Evolutionary conservation across 305 asterid genomes (phyloP).

Genomic region (Fraxinus floribunda): DNA sequence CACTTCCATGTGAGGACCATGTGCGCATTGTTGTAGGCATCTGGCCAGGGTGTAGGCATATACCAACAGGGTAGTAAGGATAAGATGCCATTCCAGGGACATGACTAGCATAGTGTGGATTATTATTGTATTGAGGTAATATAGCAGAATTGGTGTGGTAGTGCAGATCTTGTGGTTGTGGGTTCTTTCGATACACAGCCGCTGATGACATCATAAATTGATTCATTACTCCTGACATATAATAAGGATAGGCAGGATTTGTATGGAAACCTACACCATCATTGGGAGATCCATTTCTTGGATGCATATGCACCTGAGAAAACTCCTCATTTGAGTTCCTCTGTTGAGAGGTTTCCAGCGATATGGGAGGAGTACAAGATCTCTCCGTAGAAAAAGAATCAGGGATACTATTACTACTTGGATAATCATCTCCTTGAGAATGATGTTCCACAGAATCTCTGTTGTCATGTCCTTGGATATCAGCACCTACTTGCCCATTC

Average conservation of each 20-base stretch:
- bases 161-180: constrained; percentile 42
- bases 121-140: constrained; percentile 55
- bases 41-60: constrained; percentile 78
- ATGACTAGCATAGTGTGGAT: constrained; percentile 54
- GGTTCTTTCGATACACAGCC: constrained; percentile 44
- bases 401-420: constrained; percentile 44
- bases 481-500: constrained; percentile 32
- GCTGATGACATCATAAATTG: constrained; percentile 55
- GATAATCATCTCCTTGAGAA: constrained; percentile 45
- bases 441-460: constrained; percentile 33
- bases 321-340: constrained; percentile 49
- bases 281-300: constrained; percentile 42
- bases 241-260: constrained; percentile 59
- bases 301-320: constrained; percentile 45
- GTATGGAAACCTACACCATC: constrained; percentile 45
- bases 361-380: constrained; percentile 57
- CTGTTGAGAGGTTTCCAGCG: constrained; percentile 51
- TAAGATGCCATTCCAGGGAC: constrained; percentile 63
- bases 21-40: constrained; percentile 55
- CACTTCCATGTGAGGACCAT: constrained; percentile 57
- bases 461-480: constrained; percentile 32
- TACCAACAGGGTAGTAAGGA: constrained; percentile 65
- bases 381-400: constrained; percentile 52
- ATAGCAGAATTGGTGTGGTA: constrained; percentile 42
- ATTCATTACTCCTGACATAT: constrained; percentile 57